Conservation (phyloP, 2,329 filamentous ascomycete species). For the Thermothelomyces thermophilus region DNA sequence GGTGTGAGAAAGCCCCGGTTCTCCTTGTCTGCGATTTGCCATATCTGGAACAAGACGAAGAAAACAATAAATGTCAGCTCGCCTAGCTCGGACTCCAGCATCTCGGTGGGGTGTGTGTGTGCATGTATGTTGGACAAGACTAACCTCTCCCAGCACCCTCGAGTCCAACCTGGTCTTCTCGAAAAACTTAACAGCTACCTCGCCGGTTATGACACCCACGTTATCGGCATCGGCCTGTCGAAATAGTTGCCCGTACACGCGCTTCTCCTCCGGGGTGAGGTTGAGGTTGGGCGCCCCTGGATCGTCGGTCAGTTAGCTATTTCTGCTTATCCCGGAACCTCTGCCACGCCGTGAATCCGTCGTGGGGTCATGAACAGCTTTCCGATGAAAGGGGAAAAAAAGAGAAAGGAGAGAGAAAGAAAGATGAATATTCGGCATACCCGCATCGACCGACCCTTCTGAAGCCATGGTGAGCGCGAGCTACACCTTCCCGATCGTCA, state of each 20-base stretch:
- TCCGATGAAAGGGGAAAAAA: not conserved
- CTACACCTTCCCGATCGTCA: slow-evolving; percentile 5
- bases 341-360: not conserved
- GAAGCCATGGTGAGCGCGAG: slow-evolving; percentile 26
- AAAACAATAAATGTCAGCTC: slow-evolving; percentile 24
- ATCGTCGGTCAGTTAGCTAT: slow-evolving; percentile 10
- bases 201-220: slow-evolving; percentile 89
- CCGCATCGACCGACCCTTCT: slow-evolving; percentile 26
- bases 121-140: slow-evolving; percentile 27
- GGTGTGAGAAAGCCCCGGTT: slow-evolving; percentile 92
- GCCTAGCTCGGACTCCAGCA: not conserved
- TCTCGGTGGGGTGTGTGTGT: not conserved
- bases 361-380: not conserved
- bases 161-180: slow-evolving; percentile 89
- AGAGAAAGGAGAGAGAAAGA: too few relatives aligned
- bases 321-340: not conserved
- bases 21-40: slow-evolving; percentile 96
- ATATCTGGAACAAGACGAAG: slow-evolving; percentile 69
- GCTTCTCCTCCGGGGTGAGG: slow-evolving; percentile 85
- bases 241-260: slow-evolving; percentile 88
- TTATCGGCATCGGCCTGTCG: slow-evolving; percentile 85
- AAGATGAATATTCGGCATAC: slow-evolving; percentile 12
- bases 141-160: slow-evolving; percentile 77
- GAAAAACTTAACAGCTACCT: slow-evolving; percentile 95
- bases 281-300: slow-evolving; percentile 65